A percentile compares a stretch with the other conserved stretches of the same genome.
Conservation (phyloP, 2,329 filamentous ascomycete species). For the Cladophialophora carrionii region DNA sequence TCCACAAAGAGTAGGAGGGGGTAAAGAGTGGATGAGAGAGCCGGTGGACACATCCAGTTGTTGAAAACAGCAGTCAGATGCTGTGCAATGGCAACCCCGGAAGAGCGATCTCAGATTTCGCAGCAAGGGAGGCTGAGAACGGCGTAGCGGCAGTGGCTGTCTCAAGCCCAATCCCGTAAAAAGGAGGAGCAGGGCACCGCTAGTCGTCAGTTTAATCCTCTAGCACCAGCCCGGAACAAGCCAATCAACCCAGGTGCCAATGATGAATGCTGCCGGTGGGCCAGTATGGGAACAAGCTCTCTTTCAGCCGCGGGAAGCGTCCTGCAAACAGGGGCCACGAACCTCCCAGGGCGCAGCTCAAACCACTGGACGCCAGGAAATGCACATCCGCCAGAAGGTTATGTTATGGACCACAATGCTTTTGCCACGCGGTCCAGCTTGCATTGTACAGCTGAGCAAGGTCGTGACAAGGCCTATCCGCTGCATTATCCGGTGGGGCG, state of each 20-base stretch:
- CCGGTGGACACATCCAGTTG: constrained; percentile 1
- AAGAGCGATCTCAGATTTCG: constrained; percentile 25
- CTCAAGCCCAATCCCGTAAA: constrained; percentile 10
- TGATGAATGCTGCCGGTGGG: background rate
- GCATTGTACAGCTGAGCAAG: constrained; percentile 15
- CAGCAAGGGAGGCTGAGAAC: constrained; percentile 18
- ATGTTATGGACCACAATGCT: background rate
- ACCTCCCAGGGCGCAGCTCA: constrained; percentile 1
- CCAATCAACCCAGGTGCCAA: constrained; percentile 18
- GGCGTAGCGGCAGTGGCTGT: constrained; percentile 20
- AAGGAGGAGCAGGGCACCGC: constrained; percentile 15
- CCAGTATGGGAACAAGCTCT: constrained; percentile 7
- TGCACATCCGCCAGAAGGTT: constrained; percentile 15
- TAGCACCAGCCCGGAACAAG: constrained; percentile 9
- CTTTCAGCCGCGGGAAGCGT: constrained; percentile 24
- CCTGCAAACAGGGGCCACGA: constrained; percentile 12
- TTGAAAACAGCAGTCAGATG: constrained; percentile 14
- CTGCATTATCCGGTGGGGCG: background rate
- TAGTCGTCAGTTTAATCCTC: constrained; percentile 19
- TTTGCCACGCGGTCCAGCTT: constrained; percentile 24
- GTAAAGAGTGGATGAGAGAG: constrained; percentile 5
- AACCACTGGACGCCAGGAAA: constrained; percentile 11
- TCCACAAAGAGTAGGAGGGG: constrained; percentile 12
- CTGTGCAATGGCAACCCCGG: constrained; percentile 18
- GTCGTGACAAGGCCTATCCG: background rate